Evolutionary conservation across 2,329 filamentous ascomycete genomes (phyloP).

Genomic region (Epichloe sibirici): DNA sequence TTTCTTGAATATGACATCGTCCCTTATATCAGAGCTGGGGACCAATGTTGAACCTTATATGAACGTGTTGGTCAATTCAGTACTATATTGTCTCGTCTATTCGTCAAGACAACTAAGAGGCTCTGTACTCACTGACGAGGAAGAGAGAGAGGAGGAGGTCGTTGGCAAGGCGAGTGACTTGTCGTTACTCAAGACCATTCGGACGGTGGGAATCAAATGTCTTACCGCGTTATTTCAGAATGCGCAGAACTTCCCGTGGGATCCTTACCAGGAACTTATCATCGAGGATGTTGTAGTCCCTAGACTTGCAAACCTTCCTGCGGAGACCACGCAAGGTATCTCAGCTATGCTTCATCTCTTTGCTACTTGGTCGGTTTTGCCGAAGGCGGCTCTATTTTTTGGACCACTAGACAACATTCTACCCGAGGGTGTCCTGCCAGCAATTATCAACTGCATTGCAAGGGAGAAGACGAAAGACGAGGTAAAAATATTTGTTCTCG

Average conservation of each 20-base stretch:
- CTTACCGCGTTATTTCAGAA: slow-evolving; percentile 67
- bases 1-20: slow-evolving; percentile 81
- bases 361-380: slow-evolving; percentile 63
- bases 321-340: slow-evolving; percentile 79
- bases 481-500: slow-evolving; percentile 71
- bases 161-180: slow-evolving; percentile 31
- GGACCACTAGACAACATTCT: slow-evolving; percentile 24
- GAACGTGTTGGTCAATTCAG: slow-evolving; percentile 56
- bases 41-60: slow-evolving; percentile 58
- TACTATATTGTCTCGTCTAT: slow-evolving; percentile 69
- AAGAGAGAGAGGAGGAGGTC: slow-evolving; percentile 27
- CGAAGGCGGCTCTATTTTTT: slow-evolving; percentile 56
- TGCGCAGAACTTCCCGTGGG: slow-evolving; percentile 59
- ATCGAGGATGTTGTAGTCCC: slow-evolving; percentile 66
- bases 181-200: slow-evolving; percentile 53
- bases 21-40: slow-evolving; percentile 76
- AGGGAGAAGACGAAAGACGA: slow-evolving; percentile 69
- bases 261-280: slow-evolving; percentile 55
- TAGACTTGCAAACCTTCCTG: slow-evolving; percentile 63
- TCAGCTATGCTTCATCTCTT: slow-evolving; percentile 75
- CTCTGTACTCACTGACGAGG: slow-evolving; percentile 16
- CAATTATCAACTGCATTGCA: slow-evolving; percentile 60
- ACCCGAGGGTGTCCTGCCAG: slow-evolving; percentile 52
- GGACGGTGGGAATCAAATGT: slow-evolving; percentile 70
- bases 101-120: slow-evolving; percentile 49